These are phyloP conservation scores for Paulownia fortunei DNA, from an alignment of 257 asterid genomes.

Conservation along the genomic window DNA sequence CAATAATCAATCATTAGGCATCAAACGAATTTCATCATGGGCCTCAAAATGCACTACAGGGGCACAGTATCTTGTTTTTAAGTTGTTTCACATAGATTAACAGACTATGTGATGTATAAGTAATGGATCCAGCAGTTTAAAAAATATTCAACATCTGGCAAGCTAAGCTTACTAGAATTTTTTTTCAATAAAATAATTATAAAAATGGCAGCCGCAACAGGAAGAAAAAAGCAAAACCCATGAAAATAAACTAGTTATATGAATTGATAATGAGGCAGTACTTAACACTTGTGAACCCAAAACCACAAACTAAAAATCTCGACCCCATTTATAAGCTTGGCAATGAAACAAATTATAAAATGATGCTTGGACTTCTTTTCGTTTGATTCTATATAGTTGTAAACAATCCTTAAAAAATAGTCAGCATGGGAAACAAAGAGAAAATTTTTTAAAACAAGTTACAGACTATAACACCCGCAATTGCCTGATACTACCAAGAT, in stretches of 20 bases:
- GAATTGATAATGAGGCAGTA: background rate
- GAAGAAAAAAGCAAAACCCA: background rate
- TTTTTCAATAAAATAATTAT: background rate
- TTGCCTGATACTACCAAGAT: slow-evolving; percentile 16
- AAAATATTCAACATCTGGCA: background rate
- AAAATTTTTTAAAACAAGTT: slow-evolving; percentile 2
- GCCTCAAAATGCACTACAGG: slow-evolving; percentile 11
- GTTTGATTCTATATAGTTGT: background rate
- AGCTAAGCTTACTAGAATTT: background rate
- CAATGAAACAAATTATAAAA: background rate
- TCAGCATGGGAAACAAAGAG: background rate
- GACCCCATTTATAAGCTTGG: slow-evolving; percentile 2
- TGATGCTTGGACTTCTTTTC: background rate
- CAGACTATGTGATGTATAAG: background rate
- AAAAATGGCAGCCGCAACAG: slow-evolving; percentile 1
- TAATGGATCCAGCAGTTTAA: background rate
- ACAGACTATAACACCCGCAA: slow-evolving; percentile 9
- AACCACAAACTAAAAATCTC: background rate
- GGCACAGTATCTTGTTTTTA: slow-evolving; percentile 19
- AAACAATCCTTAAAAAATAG: background rate
- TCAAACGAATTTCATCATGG: background rate
- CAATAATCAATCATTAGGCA: slow-evolving; percentile 25
- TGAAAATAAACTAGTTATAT: background rate
- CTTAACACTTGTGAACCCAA: slow-evolving; percentile 8
- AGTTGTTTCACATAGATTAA: slow-evolving; percentile 23